Evolutionary conservation across 2,329 filamentous ascomycete species (phyloP), one percentile per base, ranked within the genome.

Genomic region (Annulohypoxylon truncatum): DNA sequence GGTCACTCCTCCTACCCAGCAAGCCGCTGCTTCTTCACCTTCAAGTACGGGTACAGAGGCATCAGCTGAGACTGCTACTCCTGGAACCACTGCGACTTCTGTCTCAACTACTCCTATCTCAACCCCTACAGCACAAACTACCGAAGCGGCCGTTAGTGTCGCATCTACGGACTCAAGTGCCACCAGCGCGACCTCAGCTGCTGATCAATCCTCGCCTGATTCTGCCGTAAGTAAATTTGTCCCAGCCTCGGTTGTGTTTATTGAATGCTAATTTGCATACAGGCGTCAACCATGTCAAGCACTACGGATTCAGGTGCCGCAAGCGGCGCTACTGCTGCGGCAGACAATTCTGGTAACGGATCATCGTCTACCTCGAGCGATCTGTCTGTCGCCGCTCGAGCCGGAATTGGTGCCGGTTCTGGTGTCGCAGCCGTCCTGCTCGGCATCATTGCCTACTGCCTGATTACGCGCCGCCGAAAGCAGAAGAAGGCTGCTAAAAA

Each of bases 381-480:
- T 3, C 76, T 85, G n/a, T 79, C 80, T 2, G 74, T 79, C 2
- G 80, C 79, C 5, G 83, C 81, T 9, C 81, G 84, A 61, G 80
- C 81, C 44, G 85, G 85, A 7, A 83, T 87, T 60, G 83, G 82
- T 28, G 78, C 84, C 46, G 83, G 82, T 44, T 78, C 80, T 26
- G 81, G 78, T 20, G 80, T 80, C 12, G 82, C 74, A n/a, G 79
- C 78, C 4, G 73, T 83, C 9, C 79, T 79, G 18, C 68, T 82
- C 46, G 72, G 77, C 4, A 77, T 79, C 5, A 68, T 83, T 7
- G 80, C 75, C 4, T 70, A 81, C 47, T 83, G 77, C 58, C 66
- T 83, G 15, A 73, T 82, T 50, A 67, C 83, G n/a, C 76, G 78
- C 57, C 74, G 76, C 28, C 77, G 73, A 53, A 74, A 72, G 61